Percentiles rank a stretch among this genome's conserved stretches.
These are phyloP conservation scores for Phytophthora chlamydospora DNA, from an alignment of 352 stramenopile genomes.

Conservation along the genomic window DNA sequence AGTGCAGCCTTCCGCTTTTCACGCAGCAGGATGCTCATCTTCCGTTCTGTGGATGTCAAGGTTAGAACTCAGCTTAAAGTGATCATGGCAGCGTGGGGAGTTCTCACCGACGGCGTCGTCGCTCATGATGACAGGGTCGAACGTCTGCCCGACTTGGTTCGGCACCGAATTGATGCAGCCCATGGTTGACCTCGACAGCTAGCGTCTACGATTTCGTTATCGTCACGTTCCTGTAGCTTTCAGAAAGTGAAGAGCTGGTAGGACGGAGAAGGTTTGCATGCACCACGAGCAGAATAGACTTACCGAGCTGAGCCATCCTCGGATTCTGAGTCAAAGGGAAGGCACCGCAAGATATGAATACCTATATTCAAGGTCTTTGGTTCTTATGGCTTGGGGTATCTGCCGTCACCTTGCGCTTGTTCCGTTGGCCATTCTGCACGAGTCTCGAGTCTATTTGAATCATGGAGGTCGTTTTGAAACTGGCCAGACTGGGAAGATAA, in stretches of 20 bases:
- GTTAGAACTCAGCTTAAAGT: not conserved
- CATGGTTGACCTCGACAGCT: slow-evolving; percentile 34
- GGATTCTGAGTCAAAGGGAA: slow-evolving; percentile 11
- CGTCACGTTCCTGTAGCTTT: slow-evolving; percentile 21
- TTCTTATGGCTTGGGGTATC: slow-evolving; percentile 4
- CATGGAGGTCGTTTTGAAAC: slow-evolving; percentile 25
- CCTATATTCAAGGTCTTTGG: slow-evolving; percentile 13
- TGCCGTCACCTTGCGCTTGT: not conserved
- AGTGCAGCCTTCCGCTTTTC: slow-evolving; percentile 67
- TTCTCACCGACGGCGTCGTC: slow-evolving; percentile 36
- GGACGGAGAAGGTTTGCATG: not conserved
- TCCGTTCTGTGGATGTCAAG: slow-evolving; percentile 34
- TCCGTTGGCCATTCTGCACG: slow-evolving; percentile 1
- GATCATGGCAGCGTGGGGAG: not conserved
- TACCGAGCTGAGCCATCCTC: slow-evolving; percentile 20
- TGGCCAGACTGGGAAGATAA: not conserved
- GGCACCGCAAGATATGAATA: slow-evolving; percentile 16
- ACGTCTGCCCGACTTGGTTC: slow-evolving; percentile 46
- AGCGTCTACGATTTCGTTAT: slow-evolving; percentile 3
- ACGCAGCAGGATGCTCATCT: slow-evolving; percentile 67
- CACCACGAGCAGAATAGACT: slow-evolving; percentile 9
- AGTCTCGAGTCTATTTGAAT: slow-evolving; percentile 25
- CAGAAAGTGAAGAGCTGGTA: slow-evolving; percentile 18
- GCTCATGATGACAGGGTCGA: slow-evolving; percentile 49
- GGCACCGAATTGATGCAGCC: slow-evolving; percentile 71